Percentiles rank a stretch among this genome's conserved stretches.
phyloP scores from a whole-genome alignment of 345 rosid species.

The Aethionema arabicum region DNA sequence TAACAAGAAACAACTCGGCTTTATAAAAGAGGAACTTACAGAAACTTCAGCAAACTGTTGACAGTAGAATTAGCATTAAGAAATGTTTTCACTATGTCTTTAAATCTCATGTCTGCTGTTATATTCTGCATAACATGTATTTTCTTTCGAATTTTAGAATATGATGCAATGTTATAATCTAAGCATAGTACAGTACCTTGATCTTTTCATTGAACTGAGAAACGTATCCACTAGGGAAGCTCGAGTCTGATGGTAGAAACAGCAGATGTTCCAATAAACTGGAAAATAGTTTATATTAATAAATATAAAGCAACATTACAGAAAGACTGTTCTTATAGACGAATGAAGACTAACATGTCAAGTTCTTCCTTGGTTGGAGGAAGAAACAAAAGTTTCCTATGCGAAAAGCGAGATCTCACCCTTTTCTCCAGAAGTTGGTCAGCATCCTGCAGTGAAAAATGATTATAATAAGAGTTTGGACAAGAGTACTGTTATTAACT shows the following conservation, averaged over 20 bases:
- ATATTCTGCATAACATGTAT: conserved; percentile 47
- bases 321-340: conserved; percentile 23
- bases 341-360: conserved; percentile 47
- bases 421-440: conserved; percentile 96
- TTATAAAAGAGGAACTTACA: conserved; percentile 52
- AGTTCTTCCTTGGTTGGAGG: conserved; percentile 72
- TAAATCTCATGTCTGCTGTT: conserved; percentile 64
- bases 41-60: conserved; percentile 60
- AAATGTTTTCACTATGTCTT: conserved; percentile 51
- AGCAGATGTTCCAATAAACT: conserved; percentile 79
- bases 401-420: conserved; percentile 94
- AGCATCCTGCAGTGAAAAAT: conserved; percentile 63
- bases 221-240: conserved; percentile 60
- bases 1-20: conserved; percentile 24
- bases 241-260: conserved; percentile 65
- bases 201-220: conserved; percentile 71
- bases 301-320: conserved; percentile 19
- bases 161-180: too few relatives aligned
- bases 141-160: too few relatives aligned
- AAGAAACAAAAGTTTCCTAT: conserved; percentile 76
- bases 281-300: conserved; percentile 30
- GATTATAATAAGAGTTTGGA: conserved; percentile 10
- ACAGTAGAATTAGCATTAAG: conserved; percentile 51
- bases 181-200: conserved; percentile 40
- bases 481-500: conserved; percentile 15